Evolutionary conservation across 306 rosid genomes (phyloP).

Genomic region (Begonia masoniana): DNA sequence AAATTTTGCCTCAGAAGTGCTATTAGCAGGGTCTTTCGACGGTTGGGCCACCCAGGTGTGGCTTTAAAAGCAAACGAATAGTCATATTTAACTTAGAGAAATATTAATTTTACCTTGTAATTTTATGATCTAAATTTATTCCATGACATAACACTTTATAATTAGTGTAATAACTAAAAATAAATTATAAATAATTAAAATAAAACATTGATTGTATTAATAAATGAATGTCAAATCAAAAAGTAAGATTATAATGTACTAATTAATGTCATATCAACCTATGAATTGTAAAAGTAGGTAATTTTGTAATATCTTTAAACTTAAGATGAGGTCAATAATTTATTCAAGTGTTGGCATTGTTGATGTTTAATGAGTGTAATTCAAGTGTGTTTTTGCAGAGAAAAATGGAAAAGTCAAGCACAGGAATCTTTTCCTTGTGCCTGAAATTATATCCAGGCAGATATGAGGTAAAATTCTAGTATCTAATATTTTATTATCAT

Average conservation of each 20-base stretch:
- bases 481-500: no score
- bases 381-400: constrained; percentile 26
- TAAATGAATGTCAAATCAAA: no score
- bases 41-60: constrained; percentile 84
- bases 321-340: no score
- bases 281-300: no score
- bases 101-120: no score
- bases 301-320: no score
- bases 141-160: neutral
- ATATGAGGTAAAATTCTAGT: constrained; percentile 48
- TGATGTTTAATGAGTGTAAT: constrained; percentile 6
- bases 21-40: constrained; percentile 75
- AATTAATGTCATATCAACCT: no score
- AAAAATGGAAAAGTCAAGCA: constrained; percentile 54
- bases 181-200: no score
- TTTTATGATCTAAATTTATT: neutral
- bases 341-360: neutral
- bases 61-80: constrained; percentile 4
- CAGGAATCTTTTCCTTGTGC: constrained; percentile 53
- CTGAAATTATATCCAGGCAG: constrained; percentile 84
- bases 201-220: neutral
- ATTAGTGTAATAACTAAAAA: no score
- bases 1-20: constrained; percentile 68
- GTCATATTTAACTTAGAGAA: neutral
- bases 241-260: no score